phyloP scores from a whole-genome alignment of 345 rosid genomes.

The Gossypium stocksii region DNA sequence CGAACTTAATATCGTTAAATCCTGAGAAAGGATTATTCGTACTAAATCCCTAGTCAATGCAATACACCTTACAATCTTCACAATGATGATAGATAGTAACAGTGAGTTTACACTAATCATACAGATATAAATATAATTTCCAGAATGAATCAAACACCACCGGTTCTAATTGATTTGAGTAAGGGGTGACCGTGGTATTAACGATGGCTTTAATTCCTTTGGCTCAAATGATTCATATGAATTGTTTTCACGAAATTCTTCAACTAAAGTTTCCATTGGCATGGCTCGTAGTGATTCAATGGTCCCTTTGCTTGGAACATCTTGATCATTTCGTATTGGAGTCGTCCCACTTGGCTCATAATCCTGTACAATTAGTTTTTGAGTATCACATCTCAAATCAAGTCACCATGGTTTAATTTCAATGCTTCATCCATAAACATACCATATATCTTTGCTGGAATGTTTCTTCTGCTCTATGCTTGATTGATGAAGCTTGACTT shows the following conservation, averaged over 20 bases:
- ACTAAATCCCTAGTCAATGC: conserved; percentile 4
- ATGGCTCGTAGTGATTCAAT: conserved; percentile 81
- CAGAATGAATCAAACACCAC: conserved; percentile 11
- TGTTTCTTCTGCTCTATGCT: conserved; percentile 59
- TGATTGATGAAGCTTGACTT: conserved; percentile 50
- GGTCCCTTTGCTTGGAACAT: conserved; percentile 62
- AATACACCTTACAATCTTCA: conserved; percentile 11
- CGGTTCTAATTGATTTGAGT: conserved; percentile 57
- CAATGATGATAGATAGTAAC: conserved; percentile 1
- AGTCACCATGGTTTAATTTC: background rate
- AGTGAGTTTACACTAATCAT: conserved; percentile 20
- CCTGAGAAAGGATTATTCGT: conserved; percentile 35
- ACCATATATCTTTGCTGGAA: conserved; percentile 74
- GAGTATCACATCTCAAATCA: background rate
- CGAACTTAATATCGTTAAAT: conserved; percentile 12
- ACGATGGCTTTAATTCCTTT: conserved; percentile 68
- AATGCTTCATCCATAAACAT: conserved; percentile 12
- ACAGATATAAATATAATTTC: conserved; percentile 22
- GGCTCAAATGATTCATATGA: conserved; percentile 68
- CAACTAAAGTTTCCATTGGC: conserved; percentile 74
- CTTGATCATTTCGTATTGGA: conserved; percentile 61
- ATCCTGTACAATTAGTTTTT: conserved; percentile 41
- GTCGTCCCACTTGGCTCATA: conserved; percentile 80
- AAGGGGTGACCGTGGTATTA: conserved; percentile 87
- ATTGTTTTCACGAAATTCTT: conserved; percentile 80